Percentiles rank a stretch among this genome's conserved stretches.
These are phyloP conservation scores for Phytophthora quininea DNA, from an alignment of 352 stramenopile species.

Conservation along the genomic window DNA sequence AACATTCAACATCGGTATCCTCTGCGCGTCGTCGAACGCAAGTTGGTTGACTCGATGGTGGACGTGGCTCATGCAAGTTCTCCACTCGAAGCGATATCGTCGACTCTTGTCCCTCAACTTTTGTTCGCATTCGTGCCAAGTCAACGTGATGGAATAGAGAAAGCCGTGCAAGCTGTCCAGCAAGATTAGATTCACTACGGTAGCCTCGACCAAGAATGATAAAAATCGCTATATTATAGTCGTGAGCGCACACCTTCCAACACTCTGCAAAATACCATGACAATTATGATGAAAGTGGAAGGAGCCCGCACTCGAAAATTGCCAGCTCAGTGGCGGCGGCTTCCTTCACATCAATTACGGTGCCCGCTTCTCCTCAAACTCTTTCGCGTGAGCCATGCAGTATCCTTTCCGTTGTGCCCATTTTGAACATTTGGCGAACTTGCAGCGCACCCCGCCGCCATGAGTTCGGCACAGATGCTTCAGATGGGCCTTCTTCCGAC, in stretches of 20 bases:
- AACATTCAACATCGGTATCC: neutral
- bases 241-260: conserved; percentile 19
- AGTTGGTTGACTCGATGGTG: neutral
- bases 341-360: conserved; percentile 2
- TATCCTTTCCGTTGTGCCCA: conserved; percentile 89
- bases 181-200: conserved; percentile 30
- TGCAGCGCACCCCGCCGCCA: conserved; percentile 84
- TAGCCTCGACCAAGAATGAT: conserved; percentile 9
- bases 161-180: conserved; percentile 1
- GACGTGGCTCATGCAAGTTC: neutral
- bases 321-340: neutral
- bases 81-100: neutral
- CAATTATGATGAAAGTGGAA: conserved; percentile 39
- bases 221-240: conserved; percentile 41
- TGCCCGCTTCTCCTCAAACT: conserved; percentile 46
- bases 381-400: conserved; percentile 90
- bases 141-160: neutral
- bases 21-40: neutral
- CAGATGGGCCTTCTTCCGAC: conserved; percentile 86
- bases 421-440: conserved; percentile 80
- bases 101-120: neutral
- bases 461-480: conserved; percentile 89
- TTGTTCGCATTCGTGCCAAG: neutral
- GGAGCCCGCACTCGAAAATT: conserved; percentile 1
- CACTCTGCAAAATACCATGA: conserved; percentile 25